Evolutionary conservation across 257 asterid species (phyloP).

Genomic region (Echium plantagineum): DNA sequence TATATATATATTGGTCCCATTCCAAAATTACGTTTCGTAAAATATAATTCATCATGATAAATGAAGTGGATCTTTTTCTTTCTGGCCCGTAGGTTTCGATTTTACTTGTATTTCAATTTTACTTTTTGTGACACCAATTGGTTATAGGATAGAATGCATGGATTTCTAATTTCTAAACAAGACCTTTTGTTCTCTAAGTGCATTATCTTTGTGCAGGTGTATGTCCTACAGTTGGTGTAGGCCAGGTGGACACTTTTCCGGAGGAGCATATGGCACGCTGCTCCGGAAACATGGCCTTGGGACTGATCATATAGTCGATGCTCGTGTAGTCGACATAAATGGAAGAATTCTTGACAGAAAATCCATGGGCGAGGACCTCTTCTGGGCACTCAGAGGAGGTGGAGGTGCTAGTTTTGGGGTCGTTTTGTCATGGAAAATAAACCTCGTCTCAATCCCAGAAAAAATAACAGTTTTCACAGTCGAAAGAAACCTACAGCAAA

Average conservation of each 20-base stretch:
- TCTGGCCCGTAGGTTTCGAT: no score
- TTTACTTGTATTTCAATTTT: no score
- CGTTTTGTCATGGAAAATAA: slow-evolving; percentile 23
- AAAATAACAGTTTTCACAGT: slow-evolving; percentile 27
- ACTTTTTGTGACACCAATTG: no score
- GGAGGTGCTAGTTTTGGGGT: slow-evolving; percentile 39
- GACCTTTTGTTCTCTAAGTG: no score
- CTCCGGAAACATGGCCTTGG: slow-evolving; percentile 23
- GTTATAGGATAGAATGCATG: no score
- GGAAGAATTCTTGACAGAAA: slow-evolving; percentile 20
- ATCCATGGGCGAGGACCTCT: slow-evolving; percentile 43
- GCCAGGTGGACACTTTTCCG: slow-evolving; percentile 46
- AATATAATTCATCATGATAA: no score
- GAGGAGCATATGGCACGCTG: slow-evolving; percentile 37
- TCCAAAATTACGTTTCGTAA: no score
- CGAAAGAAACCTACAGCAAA: slow-evolving; percentile 22
- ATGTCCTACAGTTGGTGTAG: slow-evolving; percentile 36
- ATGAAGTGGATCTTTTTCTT: no score
- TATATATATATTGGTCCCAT: no score
- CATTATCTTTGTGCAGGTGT: slow-evolving; percentile 21
- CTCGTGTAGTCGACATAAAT: slow-evolving; percentile 16
- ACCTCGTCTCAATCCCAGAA: slow-evolving; percentile 16
- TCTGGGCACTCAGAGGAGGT: slow-evolving; percentile 45
- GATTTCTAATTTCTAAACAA: no score
- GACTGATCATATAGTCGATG: slow-evolving; percentile 35